phyloP scores from a whole-genome alignment of 805 yeast species.

The Torulaspora quercuum region DNA sequence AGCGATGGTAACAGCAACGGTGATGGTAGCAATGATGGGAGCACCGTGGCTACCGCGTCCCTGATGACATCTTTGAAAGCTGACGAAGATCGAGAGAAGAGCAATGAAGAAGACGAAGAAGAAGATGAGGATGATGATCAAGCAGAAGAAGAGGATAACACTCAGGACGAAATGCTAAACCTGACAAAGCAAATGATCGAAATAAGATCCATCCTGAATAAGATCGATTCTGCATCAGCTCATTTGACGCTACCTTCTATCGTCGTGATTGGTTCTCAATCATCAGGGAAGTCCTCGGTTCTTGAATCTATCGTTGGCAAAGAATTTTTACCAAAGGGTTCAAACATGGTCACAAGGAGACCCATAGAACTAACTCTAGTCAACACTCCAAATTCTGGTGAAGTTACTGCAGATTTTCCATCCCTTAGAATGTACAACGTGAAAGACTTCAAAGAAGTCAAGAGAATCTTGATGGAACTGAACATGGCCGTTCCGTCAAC shows the following conservation, averaged over 20 bases:
- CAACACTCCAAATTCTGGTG: constrained; percentile 75
- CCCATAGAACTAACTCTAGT: constrained; percentile 94
- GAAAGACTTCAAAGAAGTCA: constrained; percentile 86
- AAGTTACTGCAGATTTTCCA: constrained; percentile 91
- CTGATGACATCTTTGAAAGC: constrained; percentile 33
- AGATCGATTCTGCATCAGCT: constrained; percentile 68
- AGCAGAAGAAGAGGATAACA: constrained; percentile 51
- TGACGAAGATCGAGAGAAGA: constrained; percentile 37
- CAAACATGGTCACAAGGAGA: constrained; percentile 96
- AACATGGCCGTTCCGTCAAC: constrained; percentile 87
- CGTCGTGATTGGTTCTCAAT: constrained; percentile 95
- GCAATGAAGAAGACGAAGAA: constrained; percentile 36
- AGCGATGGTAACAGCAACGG: constrained; percentile 24
- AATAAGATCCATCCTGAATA: constrained; percentile 72
- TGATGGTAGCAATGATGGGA: constrained; percentile 49
- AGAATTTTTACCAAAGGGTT: constrained; percentile 94
- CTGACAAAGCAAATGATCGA: constrained; percentile 96
- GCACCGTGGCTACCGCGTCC: constrained; percentile 44
- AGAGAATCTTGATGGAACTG: constrained; percentile 77
- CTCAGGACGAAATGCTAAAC: constrained; percentile 79
- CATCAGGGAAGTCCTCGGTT: constrained; percentile 95
- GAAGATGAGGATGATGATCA: constrained; percentile 48
- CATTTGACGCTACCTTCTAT: constrained; percentile 85
- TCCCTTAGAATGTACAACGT: constrained; percentile 76
- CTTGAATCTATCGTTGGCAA: constrained; percentile 97